phyloP scores from a whole-genome alignment of 1,284 basidiomycete species.

The Apiotrichum veenhuisii region DNA sequence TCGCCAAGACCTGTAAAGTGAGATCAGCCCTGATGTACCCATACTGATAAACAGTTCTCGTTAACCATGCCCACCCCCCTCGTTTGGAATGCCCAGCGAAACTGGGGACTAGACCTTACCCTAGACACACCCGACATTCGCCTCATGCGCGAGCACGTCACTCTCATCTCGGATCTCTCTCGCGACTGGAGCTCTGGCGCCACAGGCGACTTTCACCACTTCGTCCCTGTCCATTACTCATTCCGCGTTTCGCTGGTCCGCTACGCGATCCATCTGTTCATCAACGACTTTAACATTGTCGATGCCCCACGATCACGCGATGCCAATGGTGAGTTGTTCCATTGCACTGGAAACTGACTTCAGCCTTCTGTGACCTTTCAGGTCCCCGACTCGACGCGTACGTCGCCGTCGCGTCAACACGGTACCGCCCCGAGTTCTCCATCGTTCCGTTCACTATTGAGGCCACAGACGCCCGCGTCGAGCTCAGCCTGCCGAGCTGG shows the following conservation, averaged over 20 bases:
- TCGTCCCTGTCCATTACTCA: slow-evolving; percentile 73
- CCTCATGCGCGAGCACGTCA: slow-evolving; percentile 83
- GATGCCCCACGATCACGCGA: slow-evolving; percentile 73
- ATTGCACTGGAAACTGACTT: neutral
- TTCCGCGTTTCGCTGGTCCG: slow-evolving; percentile 68
- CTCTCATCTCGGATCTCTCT: slow-evolving; percentile 81
- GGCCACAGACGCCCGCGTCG: slow-evolving; percentile 58
- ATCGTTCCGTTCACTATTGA: slow-evolving; percentile 65
- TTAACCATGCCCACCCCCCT: slow-evolving; percentile 54
- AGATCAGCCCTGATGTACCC: slow-evolving; percentile 27
- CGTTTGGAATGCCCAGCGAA: slow-evolving; percentile 58
- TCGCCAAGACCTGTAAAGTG: slow-evolving; percentile 64
- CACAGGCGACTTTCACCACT: slow-evolving; percentile 70
- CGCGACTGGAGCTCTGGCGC: slow-evolving; percentile 84
- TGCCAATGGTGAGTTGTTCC: slow-evolving; percentile 63
- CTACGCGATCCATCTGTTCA: slow-evolving; percentile 73
- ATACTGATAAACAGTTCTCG: slow-evolving; percentile 20
- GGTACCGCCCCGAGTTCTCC: slow-evolving; percentile 68
- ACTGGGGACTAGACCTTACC: slow-evolving; percentile 69
- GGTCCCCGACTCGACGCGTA: slow-evolving; percentile 59
- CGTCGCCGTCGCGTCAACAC: slow-evolving; percentile 63
- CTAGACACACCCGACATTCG: slow-evolving; percentile 69
- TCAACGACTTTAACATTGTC: slow-evolving; percentile 93
- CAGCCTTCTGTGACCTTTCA: slow-evolving; percentile 67
- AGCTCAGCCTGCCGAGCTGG: slow-evolving; percentile 75